Conservation (phyloP, 2,329 filamentous ascomycete species). For the Teratosphaeriaceae sp. region DNA sequence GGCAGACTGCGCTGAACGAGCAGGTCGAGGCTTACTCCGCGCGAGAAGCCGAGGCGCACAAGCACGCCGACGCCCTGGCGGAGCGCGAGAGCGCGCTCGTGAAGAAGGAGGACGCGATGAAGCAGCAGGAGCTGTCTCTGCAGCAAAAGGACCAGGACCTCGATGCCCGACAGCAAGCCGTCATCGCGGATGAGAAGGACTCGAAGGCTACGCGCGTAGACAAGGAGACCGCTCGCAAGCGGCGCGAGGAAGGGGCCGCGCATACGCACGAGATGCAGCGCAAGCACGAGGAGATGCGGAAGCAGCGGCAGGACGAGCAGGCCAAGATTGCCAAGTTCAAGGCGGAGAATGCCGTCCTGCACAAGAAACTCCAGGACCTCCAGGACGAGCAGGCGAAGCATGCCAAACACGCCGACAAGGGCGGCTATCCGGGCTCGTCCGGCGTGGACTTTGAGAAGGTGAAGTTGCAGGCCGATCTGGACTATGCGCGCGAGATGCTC, state of each 20-base stretch:
- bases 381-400: conserved; percentile 1
- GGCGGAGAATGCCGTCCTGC: conserved; percentile 3
- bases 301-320: conserved; percentile 6
- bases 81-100: conserved; percentile 4
- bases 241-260: conserved; percentile 2
- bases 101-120: conserved; percentile 1
- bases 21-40: background rate
- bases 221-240: conserved; percentile 1
- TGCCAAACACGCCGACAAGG: background rate
- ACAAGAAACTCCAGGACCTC: background rate
- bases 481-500: conserved; percentile 3
- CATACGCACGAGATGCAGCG: conserved; percentile 3
- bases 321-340: conserved; percentile 1
- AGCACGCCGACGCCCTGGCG: conserved; percentile 1
- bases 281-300: conserved; percentile 7
- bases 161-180: conserved; percentile 5
- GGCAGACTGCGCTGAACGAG: conserved; percentile 3
- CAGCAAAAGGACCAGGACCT: conserved; percentile 5
- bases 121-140: conserved; percentile 7
- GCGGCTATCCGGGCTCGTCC: too few relatives aligned
- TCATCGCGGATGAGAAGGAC: conserved; percentile 7
- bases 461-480: conserved; percentile 2
- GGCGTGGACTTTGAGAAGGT: conserved; percentile 7
- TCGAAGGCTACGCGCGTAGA: conserved; percentile 3
- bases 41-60: conserved; percentile 1